Conservation (phyloP, 2,329 filamentous ascomycete genomes). For the Decorospora gaudefroyi region DNA sequence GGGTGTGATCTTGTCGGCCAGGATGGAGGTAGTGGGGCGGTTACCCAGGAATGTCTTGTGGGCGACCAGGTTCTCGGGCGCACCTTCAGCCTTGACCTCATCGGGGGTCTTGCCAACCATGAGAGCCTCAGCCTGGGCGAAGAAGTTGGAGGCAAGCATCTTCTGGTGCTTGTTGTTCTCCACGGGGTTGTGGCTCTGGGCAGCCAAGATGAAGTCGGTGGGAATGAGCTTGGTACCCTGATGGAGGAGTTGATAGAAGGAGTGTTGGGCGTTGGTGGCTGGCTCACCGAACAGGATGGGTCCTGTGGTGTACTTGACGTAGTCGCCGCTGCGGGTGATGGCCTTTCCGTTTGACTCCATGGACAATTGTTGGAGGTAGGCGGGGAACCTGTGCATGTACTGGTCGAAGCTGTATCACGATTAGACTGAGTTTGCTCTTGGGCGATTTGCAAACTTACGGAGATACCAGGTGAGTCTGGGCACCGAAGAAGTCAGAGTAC, state of each 20-base stretch:
- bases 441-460: conserved; percentile 65
- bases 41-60: conserved; percentile 99
- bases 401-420: conserved; percentile 76
- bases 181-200: conserved; percentile 95
- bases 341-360: conserved; percentile 99
- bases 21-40: conserved; percentile 92
- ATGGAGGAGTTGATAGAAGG: conserved; percentile 99
- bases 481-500: conserved; percentile 99
- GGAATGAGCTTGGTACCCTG: conserved; percentile 99
- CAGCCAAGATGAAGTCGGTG: conserved; percentile 95
- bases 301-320: conserved; percentile 97
- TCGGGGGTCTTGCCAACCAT: conserved; percentile 90
- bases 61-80: conserved; percentile 76
- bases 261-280: conserved; percentile 98
- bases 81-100: conserved; percentile 75
- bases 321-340: conserved; percentile 82
- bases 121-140: conserved; percentile 83
- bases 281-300: conserved; percentile 97
- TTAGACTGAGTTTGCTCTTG: conserved; percentile 6
- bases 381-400: conserved; percentile 98
- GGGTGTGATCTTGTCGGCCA: conserved; percentile 91
- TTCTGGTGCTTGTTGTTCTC: conserved; percentile 92
- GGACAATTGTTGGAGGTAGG: conserved; percentile 97
- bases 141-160: conserved; percentile 92
- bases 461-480: conserved; percentile 95